Percentiles rank a stretch among this genome's conserved stretches.
Evolutionary conservation across 371 early-diverging fungal species (phyloP).

Genomic region (Quaeritorhiza haematococci): DNA sequence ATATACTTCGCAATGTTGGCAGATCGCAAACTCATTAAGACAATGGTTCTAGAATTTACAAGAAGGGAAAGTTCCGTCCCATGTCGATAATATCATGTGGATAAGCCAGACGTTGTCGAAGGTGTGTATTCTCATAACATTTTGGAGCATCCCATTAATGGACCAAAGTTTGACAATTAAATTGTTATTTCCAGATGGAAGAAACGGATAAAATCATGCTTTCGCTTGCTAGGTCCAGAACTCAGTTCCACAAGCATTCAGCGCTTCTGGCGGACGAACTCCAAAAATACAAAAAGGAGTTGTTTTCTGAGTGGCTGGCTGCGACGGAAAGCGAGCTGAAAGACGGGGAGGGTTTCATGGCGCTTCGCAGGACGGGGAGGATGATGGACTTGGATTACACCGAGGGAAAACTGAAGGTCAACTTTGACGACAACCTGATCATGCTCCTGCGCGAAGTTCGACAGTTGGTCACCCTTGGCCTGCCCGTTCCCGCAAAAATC

Average conservation of each 20-base stretch:
- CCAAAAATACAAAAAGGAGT: constrained; percentile 31
- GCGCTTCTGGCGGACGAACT: constrained; percentile 23
- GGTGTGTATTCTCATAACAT: too few species aligned
- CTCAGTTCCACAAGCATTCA: constrained; percentile 18
- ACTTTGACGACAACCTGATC: constrained; percentile 38
- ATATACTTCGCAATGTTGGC: too few species aligned
- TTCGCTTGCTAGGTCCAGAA: constrained; percentile 17
- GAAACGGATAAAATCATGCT: constrained; percentile 30
- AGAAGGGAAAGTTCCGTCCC: too few species aligned
- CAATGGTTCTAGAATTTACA: too few species aligned
- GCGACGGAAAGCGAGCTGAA: constrained; percentile 21
- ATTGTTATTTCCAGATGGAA: constrained; percentile 34
- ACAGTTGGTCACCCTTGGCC: constrained; percentile 37
- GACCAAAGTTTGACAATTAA: too few species aligned
- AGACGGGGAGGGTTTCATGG: constrained; percentile 9
- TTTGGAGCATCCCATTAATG: too few species aligned
- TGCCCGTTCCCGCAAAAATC: constrained; percentile 32
- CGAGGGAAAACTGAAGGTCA: constrained; percentile 39
- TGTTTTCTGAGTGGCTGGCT: constrained; percentile 36
- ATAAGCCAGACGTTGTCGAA: too few species aligned
- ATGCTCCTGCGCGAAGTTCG: constrained; percentile 37
- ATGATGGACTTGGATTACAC: constrained; percentile 43
- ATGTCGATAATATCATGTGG: too few species aligned
- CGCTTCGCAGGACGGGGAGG: constrained; percentile 14
- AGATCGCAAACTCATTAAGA: too few species aligned